Base-by-base conservation (phyloP, 2,329 filamentous ascomycete species). In the Colletotrichum chlorophyti region DNA sequence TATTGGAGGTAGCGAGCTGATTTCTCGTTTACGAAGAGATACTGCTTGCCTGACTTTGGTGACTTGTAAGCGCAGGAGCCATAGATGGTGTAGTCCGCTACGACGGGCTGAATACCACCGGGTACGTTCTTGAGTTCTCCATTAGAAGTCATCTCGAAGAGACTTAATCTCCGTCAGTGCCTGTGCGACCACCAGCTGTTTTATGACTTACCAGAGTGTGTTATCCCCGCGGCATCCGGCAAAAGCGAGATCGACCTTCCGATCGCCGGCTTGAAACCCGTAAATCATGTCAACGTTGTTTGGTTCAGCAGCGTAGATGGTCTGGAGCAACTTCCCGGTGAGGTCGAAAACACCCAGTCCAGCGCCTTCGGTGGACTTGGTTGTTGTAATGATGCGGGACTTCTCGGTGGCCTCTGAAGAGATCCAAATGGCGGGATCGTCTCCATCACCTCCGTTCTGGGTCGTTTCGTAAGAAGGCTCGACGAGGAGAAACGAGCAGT, bases 211-310 rank as follows among this genome's bases (percentile, higher is more conserved):
- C 80, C 81, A 83, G 5, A 83, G 69, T 0, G 80, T 83, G 38
- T 83, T 77, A 6, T 83, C 79, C 3, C 69, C 72, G 27, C 81
- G 73, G 50, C 82, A 84, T 5, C 78, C 80, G 1, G 80, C 80
- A 63, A 78, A 83, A 1, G 76, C 75, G 11, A 84, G 66, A 62
- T 84, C 80, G 1, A 80, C 68, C 1, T 65, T 76, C 3, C 76
- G 71, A 14, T 74, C 66, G 1, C 79, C 79, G 0, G 74, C 70
- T 5, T 72, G 64, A 42, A 84, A 79, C 9, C 72, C 73, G 50
- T 82, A 83, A 37, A 84, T 81, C 23, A 83, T 72, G 47, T 84
- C 81, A 1, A 83, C 80, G 32, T 84, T 83, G 59, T 83, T 82
- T 0, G 82, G 82, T 51, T 83, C 72, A 1, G 72, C 73, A 0